Evolutionary conservation across 768 basidiomycete genomes (phyloP), one percentile per base, ranked within the genome.

Genomic region (Rhodotorula taiwanensis): DNA sequence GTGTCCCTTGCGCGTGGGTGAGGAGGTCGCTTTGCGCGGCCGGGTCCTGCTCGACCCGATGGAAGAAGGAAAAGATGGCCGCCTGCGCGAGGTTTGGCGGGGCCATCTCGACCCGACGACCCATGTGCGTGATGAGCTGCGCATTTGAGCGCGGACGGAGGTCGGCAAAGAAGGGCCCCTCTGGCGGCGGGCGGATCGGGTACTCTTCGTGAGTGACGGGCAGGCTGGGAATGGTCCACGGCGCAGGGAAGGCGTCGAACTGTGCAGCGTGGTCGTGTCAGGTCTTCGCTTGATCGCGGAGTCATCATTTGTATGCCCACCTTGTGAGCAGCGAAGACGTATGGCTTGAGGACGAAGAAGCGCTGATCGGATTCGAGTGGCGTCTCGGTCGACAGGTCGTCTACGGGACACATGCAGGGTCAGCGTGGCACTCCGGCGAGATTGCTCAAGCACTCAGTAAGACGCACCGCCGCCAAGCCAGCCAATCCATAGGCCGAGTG

Each of bases 251-350:
- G 1, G 75, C 66, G 44, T 76, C 74, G 67, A 78, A 78, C 71
- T 74, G 60, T 34, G 59, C 31, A 52, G 23, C 30, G 15, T 14
- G 11, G 23, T 13, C 9, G 28, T 1, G 23, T 42, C 13, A 8
- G 13, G n/a, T n/a, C n/a, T n/a, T n/a, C n/a, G n/a, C n/a, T n/a
- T n/a, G n/a, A n/a, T n/a, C n/a, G n/a, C n/a, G n/a, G n/a, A n/a
- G n/a, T n/a, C n/a, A n/a, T n/a, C n/a, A 8, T 4, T 42, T 2
- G 23, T 5, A 31, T 0, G 7, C 31, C 6, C 7, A 77, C 77
- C 63, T 77, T 75, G 65, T 77, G 75, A 2, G 76, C 75, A 0
- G 77, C 78, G 51, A 78, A 78, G 25, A 78, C 78, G 56, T 77
- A 78, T 11, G 77, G 76, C 36, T 77, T 75, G 28, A 78, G 71